Conservation (phyloP, 176 grass and related monocot genomes). For the Bonia amplexicaulis region DNA sequence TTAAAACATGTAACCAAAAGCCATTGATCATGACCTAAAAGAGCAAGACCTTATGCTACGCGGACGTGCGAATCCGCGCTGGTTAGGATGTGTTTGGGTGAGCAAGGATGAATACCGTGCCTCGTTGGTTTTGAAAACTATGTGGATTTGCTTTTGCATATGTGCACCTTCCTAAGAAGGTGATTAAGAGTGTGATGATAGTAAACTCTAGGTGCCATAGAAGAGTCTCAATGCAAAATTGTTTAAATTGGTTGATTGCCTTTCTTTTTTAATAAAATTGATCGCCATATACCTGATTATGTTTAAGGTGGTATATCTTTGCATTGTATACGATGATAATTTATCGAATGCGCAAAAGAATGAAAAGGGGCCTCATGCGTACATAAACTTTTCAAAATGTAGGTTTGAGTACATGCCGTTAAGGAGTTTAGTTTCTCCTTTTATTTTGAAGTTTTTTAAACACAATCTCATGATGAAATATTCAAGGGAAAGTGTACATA, state of each 20-base stretch:
- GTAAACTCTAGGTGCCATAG: not conserved
- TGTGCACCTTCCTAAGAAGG: not conserved
- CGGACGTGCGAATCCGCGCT: not conserved
- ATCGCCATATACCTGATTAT: not conserved
- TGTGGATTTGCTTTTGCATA: not conserved
- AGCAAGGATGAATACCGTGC: not conserved
- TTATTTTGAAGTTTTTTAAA: too few relatives aligned
- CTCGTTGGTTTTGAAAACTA: not conserved
- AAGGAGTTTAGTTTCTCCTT: too few relatives aligned
- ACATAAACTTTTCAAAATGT: too few relatives aligned
- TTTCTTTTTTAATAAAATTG: not conserved
- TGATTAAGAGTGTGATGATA: not conserved
- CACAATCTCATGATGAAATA: not conserved
- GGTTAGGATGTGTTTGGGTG: not conserved
- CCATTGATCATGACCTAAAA: accelerated
- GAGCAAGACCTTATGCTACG: too few relatives aligned
- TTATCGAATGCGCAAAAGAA: not conserved
- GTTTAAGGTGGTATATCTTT: not conserved
- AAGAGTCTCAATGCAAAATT: not conserved
- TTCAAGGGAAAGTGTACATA: not conserved
- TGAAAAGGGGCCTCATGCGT: not conserved
- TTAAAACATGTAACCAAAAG: too few relatives aligned
- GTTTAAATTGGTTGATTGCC: not conserved
- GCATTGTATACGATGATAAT: not conserved
- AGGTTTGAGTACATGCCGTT: too few relatives aligned